These are phyloP conservation scores for Globisporangium cederbergense DNA, from an alignment of 352 stramenopile species.

Conservation along the genomic window DNA sequence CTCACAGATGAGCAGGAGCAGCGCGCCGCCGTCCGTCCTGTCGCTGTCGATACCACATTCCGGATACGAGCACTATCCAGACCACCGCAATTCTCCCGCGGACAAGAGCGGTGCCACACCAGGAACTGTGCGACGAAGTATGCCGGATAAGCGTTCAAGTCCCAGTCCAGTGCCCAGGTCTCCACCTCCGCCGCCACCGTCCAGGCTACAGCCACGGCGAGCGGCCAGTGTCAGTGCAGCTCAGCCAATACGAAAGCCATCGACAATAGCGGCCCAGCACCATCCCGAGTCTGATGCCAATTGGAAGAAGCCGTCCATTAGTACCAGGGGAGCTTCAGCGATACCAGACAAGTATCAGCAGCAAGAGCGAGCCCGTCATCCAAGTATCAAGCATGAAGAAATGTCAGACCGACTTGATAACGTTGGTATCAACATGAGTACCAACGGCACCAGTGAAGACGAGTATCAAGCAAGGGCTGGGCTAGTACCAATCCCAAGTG, in stretches of 20 bases:
- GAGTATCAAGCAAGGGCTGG: not conserved
- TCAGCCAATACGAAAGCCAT: not conserved
- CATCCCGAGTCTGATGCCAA: not conserved
- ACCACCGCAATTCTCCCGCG: not conserved
- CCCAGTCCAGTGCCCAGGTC: not conserved
- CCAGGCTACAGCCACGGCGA: not conserved
- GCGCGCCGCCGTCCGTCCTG: not conserved
- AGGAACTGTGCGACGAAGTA: not conserved
- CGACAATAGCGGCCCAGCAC: not conserved
- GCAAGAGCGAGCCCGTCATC: not conserved
- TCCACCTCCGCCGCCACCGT: conserved; percentile 5
- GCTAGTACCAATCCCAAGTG: conserved; percentile 13
- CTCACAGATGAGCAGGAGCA: not conserved
- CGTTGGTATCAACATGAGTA: not conserved
- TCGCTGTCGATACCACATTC: conserved; percentile 9
- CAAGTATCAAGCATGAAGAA: not conserved
- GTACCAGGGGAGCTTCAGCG: not conserved
- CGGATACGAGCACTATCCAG: conserved; percentile 11
- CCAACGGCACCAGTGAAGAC: not conserved
- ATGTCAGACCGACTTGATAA: not conserved
- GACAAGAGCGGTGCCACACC: not conserved
- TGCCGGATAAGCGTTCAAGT: not conserved
- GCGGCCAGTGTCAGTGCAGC: not conserved
- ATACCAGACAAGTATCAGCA: not conserved
- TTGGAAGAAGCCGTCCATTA: not conserved